Conservation (phyloP, 2,329 filamentous ascomycete species). For the Cyphellophora attinorum region DNA sequence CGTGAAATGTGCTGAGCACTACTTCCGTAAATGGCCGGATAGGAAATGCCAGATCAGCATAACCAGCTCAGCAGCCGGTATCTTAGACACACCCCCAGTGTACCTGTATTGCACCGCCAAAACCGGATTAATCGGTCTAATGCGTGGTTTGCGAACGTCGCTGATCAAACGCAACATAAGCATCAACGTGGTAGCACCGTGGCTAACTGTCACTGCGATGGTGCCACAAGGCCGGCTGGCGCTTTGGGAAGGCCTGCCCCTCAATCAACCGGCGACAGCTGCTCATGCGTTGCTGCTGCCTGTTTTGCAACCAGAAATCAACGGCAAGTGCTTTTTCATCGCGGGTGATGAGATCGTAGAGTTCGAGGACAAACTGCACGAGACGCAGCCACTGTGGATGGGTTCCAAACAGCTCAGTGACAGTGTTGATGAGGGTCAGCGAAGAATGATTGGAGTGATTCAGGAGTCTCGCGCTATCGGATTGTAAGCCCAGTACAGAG, state of each 20-base stretch:
- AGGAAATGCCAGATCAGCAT: conserved; percentile 2
- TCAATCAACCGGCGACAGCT: conserved; percentile 18
- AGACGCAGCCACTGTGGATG: conserved; percentile 18
- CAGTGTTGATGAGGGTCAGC: conserved; percentile 5
- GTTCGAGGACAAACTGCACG: conserved; percentile 18
- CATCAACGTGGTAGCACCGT: conserved; percentile 13
- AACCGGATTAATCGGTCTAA: too few species aligned
- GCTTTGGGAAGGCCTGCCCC: conserved; percentile 16
- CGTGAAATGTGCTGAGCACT: conserved; percentile 17
- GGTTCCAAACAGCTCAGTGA: conserved; percentile 25
- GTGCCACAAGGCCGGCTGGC: conserved; percentile 12
- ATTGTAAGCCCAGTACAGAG: too few species aligned
- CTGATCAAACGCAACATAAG: too few species aligned
- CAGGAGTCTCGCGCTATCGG: too few species aligned
- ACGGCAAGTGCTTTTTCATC: conserved; percentile 20
- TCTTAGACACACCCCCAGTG: too few species aligned
- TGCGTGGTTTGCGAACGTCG: too few species aligned
- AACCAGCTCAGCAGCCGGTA: too few species aligned
- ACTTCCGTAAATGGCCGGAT: conserved; percentile 9
- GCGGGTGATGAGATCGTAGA: conserved; percentile 19
- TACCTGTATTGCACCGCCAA: too few species aligned
- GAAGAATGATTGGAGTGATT: neutral
- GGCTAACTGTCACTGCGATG: conserved; percentile 10
- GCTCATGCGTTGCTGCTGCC: conserved; percentile 13
- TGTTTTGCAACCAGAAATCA: conserved; percentile 16